Conservation (phyloP, 352 stramenopile species). For the Aphanomyces cochlioides region DNA sequence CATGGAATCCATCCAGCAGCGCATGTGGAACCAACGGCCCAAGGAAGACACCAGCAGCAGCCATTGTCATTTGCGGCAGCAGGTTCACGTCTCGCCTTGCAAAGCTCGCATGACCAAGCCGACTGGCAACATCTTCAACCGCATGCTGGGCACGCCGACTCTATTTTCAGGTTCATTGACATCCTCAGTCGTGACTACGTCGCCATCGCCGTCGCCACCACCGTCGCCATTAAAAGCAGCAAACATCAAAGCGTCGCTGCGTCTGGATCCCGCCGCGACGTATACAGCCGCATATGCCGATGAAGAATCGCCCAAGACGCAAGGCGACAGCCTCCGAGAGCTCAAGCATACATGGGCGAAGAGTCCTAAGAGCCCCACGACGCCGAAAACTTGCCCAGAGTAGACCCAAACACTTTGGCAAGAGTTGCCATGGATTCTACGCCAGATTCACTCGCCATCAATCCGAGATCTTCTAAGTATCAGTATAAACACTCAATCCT, state of each 20-base stretch:
- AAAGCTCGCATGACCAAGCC: slow-evolving; percentile 12
- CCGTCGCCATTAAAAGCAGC: neutral
- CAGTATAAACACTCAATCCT: too few relatives aligned
- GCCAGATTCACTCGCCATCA: too few relatives aligned
- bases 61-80: neutral
- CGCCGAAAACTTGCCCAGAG: neutral
- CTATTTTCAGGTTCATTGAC: neutral
- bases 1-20: slow-evolving; percentile 75
- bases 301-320: slow-evolving; percentile 27
- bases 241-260: neutral
- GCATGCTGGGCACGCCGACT: neutral
- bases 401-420: neutral
- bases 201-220: slow-evolving; percentile 14
- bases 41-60: neutral
- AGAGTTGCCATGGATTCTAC: neutral
- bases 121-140: neutral
- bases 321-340: slow-evolving; percentile 36
- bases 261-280: neutral
- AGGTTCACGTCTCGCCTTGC: slow-evolving; percentile 24
- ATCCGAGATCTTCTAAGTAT: too few relatives aligned
- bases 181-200: slow-evolving; percentile 15
- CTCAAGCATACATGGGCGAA: slow-evolving; percentile 37
- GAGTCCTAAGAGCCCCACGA: slow-evolving; percentile 10
- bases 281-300: neutral
- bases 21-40: slow-evolving; percentile 48